Percentiles rank a stretch among this genome's conserved stretches.
These are phyloP conservation scores for Colletotrichum sp. DNA, from an alignment of 2,329 filamentous ascomycete genomes.

Conservation along the genomic window DNA sequence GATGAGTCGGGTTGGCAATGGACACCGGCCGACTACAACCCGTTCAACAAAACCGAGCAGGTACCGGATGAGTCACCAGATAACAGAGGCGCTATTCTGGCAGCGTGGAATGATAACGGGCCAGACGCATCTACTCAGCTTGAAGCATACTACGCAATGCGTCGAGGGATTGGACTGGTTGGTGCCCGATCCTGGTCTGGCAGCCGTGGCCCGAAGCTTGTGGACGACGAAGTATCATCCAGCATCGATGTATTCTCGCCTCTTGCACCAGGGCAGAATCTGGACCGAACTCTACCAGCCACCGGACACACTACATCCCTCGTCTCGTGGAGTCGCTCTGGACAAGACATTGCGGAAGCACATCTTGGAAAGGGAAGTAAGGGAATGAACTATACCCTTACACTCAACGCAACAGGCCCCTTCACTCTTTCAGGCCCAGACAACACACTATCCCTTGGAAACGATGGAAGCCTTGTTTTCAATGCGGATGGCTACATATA, in stretches of 20 bases:
- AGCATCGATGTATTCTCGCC: conserved; percentile 42
- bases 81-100: conserved; percentile 41
- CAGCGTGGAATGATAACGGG: conserved; percentile 55
- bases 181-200: conserved; percentile 46
- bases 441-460: neutral
- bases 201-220: conserved; percentile 35
- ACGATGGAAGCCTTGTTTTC: neutral
- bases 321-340: conserved; percentile 36
- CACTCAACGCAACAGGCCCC: conserved; percentile 28
- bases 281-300: conserved; percentile 42
- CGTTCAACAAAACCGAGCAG: conserved; percentile 44
- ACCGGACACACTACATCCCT: too few species aligned
- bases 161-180: conserved; percentile 47
- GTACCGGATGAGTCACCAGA: conserved; percentile 31
- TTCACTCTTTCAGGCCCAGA: neutral
- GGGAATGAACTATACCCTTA: conserved; percentile 50
- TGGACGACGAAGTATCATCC: conserved; percentile 25
- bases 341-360: neutral
- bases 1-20: conserved; percentile 46
- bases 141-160: conserved; percentile 52
- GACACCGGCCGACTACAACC: conserved; percentile 49
- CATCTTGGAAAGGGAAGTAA: conserved; percentile 42
- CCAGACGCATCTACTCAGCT: conserved; percentile 52
- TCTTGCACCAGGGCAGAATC: conserved; percentile 46
- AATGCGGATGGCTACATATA: conserved; percentile 43